Percentiles rank a stretch among this genome's conserved stretches.
These are phyloP conservation scores for Penicillium paxilli DNA, from an alignment of 495 filamentous ascomycete species.

Conservation along the genomic window DNA sequence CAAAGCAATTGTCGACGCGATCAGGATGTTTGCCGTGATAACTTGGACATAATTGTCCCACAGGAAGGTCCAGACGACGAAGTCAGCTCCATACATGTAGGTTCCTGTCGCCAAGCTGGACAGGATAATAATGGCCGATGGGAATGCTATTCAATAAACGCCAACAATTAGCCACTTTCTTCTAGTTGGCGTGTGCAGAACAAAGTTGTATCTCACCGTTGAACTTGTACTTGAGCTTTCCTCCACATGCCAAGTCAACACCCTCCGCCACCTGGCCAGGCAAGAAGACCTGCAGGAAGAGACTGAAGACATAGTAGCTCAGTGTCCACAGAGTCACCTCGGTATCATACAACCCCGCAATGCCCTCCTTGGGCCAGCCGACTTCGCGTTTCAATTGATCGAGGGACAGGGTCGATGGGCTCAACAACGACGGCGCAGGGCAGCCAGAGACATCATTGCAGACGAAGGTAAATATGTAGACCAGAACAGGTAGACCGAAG, in stretches of 20 bases:
- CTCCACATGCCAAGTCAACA: constrained; percentile 66
- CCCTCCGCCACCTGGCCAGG: constrained; percentile 75
- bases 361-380: constrained; percentile 72
- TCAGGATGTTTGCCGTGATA: constrained; percentile 77
- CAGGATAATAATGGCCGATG: constrained; percentile 69
- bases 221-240: constrained; percentile 81
- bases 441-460: constrained; percentile 95
- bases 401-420: constrained; percentile 68
- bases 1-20: constrained; percentile 64
- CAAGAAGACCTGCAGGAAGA: constrained; percentile 73
- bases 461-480: constrained; percentile 75
- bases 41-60: constrained; percentile 87
- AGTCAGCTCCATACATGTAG: constrained; percentile 72
- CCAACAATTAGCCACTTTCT: constrained; percentile 3
- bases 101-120: constrained; percentile 70
- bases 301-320: constrained; percentile 77
- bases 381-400: constrained; percentile 72
- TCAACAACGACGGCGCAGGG: constrained; percentile 80
- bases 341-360: constrained; percentile 59
- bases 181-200: background rate
- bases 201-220: constrained; percentile 59
- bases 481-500: constrained; percentile 71
- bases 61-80: constrained; percentile 88
- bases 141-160: constrained; percentile 62
- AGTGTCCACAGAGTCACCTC: constrained; percentile 64